Base-by-base conservation (phyloP, 805 yeast genomes). In the Yarrowia sp. region DNA sequence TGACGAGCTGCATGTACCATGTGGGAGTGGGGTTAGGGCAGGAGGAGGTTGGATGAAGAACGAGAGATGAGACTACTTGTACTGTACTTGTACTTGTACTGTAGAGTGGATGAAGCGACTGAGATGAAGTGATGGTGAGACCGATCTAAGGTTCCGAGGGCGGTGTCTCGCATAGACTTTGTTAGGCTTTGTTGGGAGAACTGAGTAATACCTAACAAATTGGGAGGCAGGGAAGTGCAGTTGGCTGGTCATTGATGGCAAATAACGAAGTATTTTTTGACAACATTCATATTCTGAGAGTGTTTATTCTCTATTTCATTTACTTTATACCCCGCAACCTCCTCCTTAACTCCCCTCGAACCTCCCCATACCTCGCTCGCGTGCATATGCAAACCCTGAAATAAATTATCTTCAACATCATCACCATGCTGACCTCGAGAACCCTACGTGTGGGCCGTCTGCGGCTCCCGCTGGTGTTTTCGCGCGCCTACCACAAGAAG, bases 391-490 rank as follows among this genome's bases (percentile, higher is more conserved):
- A 47, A 29, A 47, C 35, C 38, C 38, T 13, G 38, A 32, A 9
- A 47, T 32, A 32, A 47, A 47, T 32, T 47, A 32, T 32, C 39
- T 24, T 32, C 39, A 47, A 18, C 56, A 32, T n/a, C 56, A 31
- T 33, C 56, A 47, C 21, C 13, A 47, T 47, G 56, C 39, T 47
- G 39, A 22, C 56, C 38, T 32, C 31, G 39, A 47, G 29, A 33
- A 33, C 29, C 10, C 39, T 39, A 12, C 3, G 56, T 47, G 39
- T 33, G 19, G 56, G 56, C 38, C 56, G 56, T 32, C 38, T 47
- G 12, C 56, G 56, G 56, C 39, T 47, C 32, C 56, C 56, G n/a
- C 38, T 22, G 56, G 56, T 47, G 56, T n/a, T 32, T 22, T 31
- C 41, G 6, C 56, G 56, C 14, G 21, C n/a, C 14, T 51, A 51